Percentiles rank a stretch among this genome's conserved stretches.
Evolutionary conservation across 805 yeast genomes (phyloP).

Genomic region (Lachancea thermotolerans): DNA sequence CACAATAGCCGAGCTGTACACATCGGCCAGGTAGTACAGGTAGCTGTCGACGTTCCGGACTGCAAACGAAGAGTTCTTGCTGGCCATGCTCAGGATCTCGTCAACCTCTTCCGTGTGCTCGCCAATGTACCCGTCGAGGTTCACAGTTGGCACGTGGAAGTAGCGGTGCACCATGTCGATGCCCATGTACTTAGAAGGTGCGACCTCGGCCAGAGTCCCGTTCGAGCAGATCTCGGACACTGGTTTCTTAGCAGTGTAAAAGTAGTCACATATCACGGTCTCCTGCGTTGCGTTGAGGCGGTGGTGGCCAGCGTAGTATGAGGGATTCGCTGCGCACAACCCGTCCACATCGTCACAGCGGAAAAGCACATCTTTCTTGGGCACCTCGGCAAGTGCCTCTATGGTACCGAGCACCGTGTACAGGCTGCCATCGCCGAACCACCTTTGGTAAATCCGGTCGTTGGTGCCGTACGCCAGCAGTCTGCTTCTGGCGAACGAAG

Average conservation of each 20-base stretch:
- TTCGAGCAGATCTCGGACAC: conserved; percentile 32
- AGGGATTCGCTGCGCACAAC: conserved; percentile 27
- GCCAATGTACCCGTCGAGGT: conserved; percentile 27
- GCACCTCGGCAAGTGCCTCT: conserved; percentile 30
- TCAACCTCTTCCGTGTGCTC: conserved; percentile 34
- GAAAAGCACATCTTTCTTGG: conserved; percentile 31
- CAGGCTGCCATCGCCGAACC: conserved; percentile 35
- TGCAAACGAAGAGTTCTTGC: conserved; percentile 29
- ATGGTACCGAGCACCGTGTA: conserved; percentile 34
- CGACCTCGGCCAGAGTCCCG: conserved; percentile 29
- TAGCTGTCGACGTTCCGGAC: conserved; percentile 32
- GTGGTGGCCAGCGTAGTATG: conserved; percentile 37
- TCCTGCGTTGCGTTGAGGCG: conserved; percentile 34
- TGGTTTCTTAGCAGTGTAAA: conserved; percentile 30
- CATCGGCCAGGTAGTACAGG: conserved; percentile 30
- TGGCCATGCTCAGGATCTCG: conserved; percentile 32
- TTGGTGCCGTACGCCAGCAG: conserved; percentile 30
- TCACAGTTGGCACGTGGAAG: conserved; percentile 32
- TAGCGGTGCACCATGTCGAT: conserved; percentile 35
- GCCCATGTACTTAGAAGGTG: conserved; percentile 31
- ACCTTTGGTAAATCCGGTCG: conserved; percentile 30
- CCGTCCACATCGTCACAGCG: conserved; percentile 39
- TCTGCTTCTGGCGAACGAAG: conserved; percentile 34
- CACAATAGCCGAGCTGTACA: conserved; percentile 17
- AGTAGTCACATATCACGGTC: conserved; percentile 37